A percentile compares a stretch with the other conserved stretches of the same genome.
Evolutionary conservation across 345 rosid species (phyloP).

Genomic region (Boechera stricta): DNA sequence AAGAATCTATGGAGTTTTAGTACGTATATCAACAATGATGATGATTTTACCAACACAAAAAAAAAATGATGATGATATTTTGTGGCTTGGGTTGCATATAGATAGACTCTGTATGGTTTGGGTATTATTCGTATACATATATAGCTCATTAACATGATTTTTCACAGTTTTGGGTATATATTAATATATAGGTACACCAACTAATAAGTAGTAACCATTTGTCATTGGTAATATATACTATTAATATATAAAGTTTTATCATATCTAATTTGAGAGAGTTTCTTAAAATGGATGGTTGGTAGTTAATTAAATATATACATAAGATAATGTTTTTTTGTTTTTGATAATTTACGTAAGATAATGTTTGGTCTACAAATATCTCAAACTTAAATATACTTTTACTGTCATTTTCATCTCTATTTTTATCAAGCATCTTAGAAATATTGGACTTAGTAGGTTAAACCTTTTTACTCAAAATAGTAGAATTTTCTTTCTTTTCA

Average conservation of each 20-base stretch:
- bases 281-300: neutral
- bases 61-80: neutral
- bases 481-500: neutral
- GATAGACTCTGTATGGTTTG: neutral
- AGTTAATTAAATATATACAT: neutral
- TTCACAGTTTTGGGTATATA: neutral
- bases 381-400: neutral
- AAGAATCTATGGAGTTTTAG: neutral
- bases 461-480: neutral
- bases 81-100: slow-evolving; percentile 13
- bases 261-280: neutral
- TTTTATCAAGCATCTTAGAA: neutral
- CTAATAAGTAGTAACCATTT: neutral
- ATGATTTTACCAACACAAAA: neutral
- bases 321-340: too few species aligned
- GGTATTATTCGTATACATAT: neutral
- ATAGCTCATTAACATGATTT: slow-evolving; percentile 7
- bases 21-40: neutral
- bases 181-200: neutral
- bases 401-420: slow-evolving; percentile 3
- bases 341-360: neutral
- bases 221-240: neutral
- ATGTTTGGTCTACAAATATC: slow-evolving; percentile 2
- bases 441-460: neutral
- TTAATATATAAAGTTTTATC: neutral